A percentile compares a stretch with the other conserved stretches of the same genome.
phyloP scores from a whole-genome alignment of 2,329 filamentous ascomycete genomes.

The Trichoderma simmonsii region DNA sequence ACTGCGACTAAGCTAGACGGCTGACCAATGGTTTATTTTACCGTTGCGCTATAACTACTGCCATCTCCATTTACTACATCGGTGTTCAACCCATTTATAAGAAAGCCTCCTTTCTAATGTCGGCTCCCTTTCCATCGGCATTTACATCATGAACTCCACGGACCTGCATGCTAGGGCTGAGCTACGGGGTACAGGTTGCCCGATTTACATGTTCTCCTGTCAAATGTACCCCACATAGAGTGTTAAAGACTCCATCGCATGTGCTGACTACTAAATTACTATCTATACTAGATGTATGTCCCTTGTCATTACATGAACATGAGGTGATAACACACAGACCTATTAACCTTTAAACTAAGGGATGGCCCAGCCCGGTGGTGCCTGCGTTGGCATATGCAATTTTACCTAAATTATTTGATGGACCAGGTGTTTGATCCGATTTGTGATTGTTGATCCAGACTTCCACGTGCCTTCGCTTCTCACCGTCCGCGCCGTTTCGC shows the following conservation, averaged over 20 bases:
- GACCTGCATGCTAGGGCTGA: not conserved
- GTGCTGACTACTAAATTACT: not conserved
- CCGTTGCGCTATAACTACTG: not conserved
- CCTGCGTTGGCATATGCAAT: not conserved
- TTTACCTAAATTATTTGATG: not conserved
- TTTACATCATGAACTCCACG: not conserved
- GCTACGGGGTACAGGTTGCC: not conserved
- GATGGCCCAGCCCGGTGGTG: not conserved
- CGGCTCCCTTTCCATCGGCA: not conserved
- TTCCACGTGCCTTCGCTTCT: not conserved
- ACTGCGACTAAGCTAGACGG: not conserved
- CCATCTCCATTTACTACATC: not conserved
- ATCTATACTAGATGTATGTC: not conserved
- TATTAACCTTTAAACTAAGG: not conserved
- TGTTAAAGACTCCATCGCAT: not conserved
- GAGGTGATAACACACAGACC: not conserved
- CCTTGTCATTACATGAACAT: not conserved
- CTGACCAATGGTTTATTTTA: not conserved
- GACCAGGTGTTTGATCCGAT: not conserved
- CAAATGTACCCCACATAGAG: not conserved
- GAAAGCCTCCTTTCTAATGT: not conserved
- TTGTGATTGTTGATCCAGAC: not conserved
- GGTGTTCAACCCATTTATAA: not conserved
- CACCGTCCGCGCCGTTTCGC: constrained; percentile 17
- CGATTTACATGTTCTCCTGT: not conserved